Conservation (phyloP, 371 early-diverging fungal species). For the Mucor irregularis region DNA sequence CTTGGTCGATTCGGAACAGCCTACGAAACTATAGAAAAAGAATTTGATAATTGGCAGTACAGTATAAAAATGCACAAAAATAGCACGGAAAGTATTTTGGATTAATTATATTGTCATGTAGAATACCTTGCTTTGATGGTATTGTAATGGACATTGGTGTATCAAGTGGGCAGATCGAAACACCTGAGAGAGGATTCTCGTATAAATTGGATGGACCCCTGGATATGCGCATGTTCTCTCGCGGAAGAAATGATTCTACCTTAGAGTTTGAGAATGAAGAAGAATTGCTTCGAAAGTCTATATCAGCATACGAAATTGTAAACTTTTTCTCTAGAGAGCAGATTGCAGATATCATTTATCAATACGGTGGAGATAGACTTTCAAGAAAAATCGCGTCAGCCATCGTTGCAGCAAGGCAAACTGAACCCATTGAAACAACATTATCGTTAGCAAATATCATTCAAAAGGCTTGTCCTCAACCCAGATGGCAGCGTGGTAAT, state of each 20-base stretch:
- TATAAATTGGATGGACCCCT: slow-evolving; percentile 68
- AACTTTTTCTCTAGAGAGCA: slow-evolving; percentile 56
- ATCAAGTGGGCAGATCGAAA: slow-evolving; percentile 62
- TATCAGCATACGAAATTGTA: slow-evolving; percentile 57
- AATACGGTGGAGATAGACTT: slow-evolving; percentile 63
- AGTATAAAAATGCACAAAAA: neutral
- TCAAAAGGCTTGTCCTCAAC: slow-evolving; percentile 52
- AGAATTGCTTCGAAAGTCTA: slow-evolving; percentile 33
- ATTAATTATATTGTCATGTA: slow-evolving; percentile 1
- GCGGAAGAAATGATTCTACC: slow-evolving; percentile 29
- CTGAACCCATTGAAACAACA: slow-evolving; percentile 57
- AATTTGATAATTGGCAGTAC: slow-evolving; percentile 28
- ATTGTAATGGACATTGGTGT: slow-evolving; percentile 79
- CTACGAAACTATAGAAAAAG: slow-evolving; percentile 12
- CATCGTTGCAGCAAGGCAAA: slow-evolving; percentile 58
- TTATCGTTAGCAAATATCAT: slow-evolving; percentile 54
- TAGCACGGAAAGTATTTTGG: too few species aligned
- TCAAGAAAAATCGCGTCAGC: slow-evolving; percentile 63
- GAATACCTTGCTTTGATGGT: slow-evolving; percentile 60
- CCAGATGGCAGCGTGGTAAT: slow-evolving; percentile 45
- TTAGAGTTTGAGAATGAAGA: slow-evolving; percentile 22
- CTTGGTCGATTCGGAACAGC: slow-evolving; percentile 63
- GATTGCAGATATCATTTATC: slow-evolving; percentile 65
- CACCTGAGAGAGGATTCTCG: slow-evolving; percentile 69
- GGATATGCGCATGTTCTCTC: slow-evolving; percentile 67